phyloP scores from a whole-genome alignment of 2,329 filamentous ascomycete species.

The Xylaria sp. region DNA sequence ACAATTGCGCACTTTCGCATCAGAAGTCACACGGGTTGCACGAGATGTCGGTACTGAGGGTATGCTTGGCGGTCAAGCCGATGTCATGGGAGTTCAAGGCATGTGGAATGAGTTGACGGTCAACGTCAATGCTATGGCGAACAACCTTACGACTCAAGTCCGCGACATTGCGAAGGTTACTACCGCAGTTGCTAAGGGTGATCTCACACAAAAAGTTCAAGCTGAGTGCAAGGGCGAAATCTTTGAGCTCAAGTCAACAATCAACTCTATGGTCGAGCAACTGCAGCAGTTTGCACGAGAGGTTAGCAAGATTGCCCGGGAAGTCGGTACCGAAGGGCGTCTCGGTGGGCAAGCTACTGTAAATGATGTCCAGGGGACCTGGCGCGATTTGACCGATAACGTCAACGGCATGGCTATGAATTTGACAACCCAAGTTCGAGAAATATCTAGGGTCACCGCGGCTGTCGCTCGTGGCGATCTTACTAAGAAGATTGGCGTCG shows the following conservation, averaged over 20 bases:
- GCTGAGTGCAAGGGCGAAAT: constrained; percentile 92
- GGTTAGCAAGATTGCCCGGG: constrained; percentile 93
- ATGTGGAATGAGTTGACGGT: constrained; percentile 90
- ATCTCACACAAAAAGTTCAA: constrained; percentile 95
- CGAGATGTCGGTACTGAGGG: constrained; percentile 85
- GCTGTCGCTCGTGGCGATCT: constrained; percentile 93
- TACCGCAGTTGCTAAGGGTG: constrained; percentile 77
- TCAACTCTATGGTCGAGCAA: constrained; percentile 99
- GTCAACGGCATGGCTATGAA: constrained; percentile 99
- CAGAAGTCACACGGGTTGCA: constrained; percentile 81
- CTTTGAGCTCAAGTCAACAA: constrained; percentile 93
- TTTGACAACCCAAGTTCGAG: constrained; percentile 93
- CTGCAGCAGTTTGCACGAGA: constrained; percentile 95
- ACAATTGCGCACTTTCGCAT: constrained; percentile 81
- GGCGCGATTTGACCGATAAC: constrained; percentile 92
- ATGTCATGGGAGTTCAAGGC: constrained; percentile 82
- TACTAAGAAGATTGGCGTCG: constrained; percentile 93
- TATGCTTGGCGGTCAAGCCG: constrained; percentile 80
- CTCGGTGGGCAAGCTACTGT: constrained; percentile 94
- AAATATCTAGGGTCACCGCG: constrained; percentile 95
- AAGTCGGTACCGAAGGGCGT: constrained; percentile 94
- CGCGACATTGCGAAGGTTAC: constrained; percentile 90
- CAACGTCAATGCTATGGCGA: constrained; percentile 87
- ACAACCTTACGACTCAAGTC: constrained; percentile 86
- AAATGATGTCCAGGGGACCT: constrained; percentile 95